Conservation (phyloP, 768 basidiomycete species). For the Hortiboletus flavorubellus region DNA sequence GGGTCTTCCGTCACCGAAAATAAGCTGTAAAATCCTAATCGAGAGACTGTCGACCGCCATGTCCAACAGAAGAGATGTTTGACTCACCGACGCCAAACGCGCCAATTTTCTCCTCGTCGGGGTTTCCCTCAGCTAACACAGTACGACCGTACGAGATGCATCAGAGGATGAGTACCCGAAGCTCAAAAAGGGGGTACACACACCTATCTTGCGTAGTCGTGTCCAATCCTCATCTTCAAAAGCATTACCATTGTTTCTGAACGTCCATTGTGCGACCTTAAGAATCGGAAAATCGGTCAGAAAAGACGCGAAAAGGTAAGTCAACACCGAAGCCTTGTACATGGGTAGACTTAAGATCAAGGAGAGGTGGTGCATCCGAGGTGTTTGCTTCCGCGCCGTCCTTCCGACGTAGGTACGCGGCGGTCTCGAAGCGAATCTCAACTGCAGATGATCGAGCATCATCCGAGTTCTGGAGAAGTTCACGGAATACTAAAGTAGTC, state of each 20-base stretch:
- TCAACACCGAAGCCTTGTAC: constrained; percentile 33
- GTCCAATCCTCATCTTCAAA: constrained; percentile 49
- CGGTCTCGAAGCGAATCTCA: constrained; percentile 79
- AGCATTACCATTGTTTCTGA: constrained; percentile 81
- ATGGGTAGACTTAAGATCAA: constrained; percentile 61
- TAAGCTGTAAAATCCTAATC: constrained; percentile 67
- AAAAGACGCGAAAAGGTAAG: neutral
- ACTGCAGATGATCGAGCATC: constrained; percentile 77
- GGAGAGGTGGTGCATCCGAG: constrained; percentile 32
- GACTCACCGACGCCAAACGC: constrained; percentile 25
- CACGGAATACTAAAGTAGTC: constrained; percentile 53
- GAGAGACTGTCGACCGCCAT: neutral
- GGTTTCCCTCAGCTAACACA: constrained; percentile 22
- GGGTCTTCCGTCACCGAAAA: constrained; percentile 87
- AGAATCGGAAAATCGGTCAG: no score
- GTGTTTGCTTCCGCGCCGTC: constrained; percentile 1
- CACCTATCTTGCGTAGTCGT: neutral
- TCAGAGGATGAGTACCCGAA: neutral
- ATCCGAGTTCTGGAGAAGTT: constrained; percentile 94
- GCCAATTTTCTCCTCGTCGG: constrained; percentile 25
- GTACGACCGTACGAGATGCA: no score
- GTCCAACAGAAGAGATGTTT: neutral
- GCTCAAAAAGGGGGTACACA: no score
- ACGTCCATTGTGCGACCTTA: constrained; percentile 77
- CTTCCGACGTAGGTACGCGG: constrained; percentile 38